These are phyloP conservation scores for Thermothielavioides terrestris DNA, from an alignment of 495 filamentous ascomycete species.

Conservation along the genomic window DNA sequence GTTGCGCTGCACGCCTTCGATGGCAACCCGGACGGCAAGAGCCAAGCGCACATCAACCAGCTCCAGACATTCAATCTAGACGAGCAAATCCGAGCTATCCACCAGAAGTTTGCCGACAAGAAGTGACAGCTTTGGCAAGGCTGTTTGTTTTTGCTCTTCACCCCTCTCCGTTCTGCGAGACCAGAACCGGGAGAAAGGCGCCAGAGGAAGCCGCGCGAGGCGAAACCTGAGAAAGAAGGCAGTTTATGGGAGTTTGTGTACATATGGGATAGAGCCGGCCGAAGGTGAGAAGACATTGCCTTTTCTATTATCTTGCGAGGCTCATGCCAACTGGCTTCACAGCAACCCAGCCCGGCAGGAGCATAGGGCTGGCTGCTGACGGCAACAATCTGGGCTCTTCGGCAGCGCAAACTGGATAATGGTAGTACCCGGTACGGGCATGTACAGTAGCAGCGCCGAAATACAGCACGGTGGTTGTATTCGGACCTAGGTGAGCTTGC, in stretches of 20 bases:
- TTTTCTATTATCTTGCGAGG: slow-evolving; percentile 2
- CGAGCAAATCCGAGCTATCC: slow-evolving; percentile 62
- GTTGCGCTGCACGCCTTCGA: slow-evolving; percentile 59
- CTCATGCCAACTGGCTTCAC: slow-evolving; percentile 11
- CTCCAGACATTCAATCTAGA: slow-evolving; percentile 49
- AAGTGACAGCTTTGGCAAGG: slow-evolving; percentile 23
- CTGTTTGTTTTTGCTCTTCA: too few relatives aligned
- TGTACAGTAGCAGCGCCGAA: not conserved
- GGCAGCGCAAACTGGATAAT: not conserved
- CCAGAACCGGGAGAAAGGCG: too few relatives aligned
- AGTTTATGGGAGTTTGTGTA: not conserved
- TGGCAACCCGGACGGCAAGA: slow-evolving; percentile 49
- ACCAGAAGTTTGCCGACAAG: slow-evolving; percentile 52
- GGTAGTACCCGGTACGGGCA: too few relatives aligned
- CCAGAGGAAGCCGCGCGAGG: not conserved
- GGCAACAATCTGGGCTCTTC: not conserved
- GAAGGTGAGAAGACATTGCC: slow-evolving; percentile 10
- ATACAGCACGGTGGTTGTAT: too few relatives aligned
- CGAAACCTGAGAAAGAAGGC: not conserved
- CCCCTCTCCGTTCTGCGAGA: too few relatives aligned
- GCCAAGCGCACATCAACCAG: slow-evolving; percentile 44
- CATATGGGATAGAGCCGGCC: not conserved
- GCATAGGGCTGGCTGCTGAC: not conserved
- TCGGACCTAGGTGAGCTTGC: too few relatives aligned
- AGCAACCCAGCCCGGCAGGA: not conserved